phyloP scores from a whole-genome alignment of 306 rosid species.

The Dicorynia guianensis region DNA sequence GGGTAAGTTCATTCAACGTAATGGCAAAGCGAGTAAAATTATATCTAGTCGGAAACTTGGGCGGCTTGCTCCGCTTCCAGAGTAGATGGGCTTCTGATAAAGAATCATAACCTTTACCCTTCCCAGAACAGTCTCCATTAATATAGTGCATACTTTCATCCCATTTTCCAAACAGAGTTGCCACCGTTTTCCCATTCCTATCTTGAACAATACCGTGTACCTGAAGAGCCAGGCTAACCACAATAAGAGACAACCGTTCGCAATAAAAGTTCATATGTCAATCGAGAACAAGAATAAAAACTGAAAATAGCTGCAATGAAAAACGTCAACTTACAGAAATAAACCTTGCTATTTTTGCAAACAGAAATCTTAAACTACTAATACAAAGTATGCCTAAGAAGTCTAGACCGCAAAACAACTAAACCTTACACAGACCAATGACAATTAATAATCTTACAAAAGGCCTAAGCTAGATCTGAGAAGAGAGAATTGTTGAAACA shows the following conservation, averaged over 20 bases:
- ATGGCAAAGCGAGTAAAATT: conserved; percentile 96
- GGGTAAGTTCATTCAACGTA: conserved; percentile 88
- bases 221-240: conserved; percentile 47
- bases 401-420: conserved; percentile 13
- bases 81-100: conserved; percentile 78
- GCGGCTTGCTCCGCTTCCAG: conserved; percentile 92
- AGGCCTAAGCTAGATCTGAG: conserved; percentile 19
- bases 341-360: conserved; percentile 17
- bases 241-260: conserved; percentile 14
- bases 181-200: conserved; percentile 78
- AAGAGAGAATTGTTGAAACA: conserved; percentile 26
- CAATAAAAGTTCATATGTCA: conserved; percentile 7
- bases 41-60: conserved; percentile 81
- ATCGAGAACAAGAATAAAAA: background rate
- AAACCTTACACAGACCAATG: conserved; percentile 29
- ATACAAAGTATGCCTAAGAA: conserved; percentile 19
- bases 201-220: conserved; percentile 93
- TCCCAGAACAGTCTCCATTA: conserved; percentile 78
- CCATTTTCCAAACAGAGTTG: conserved; percentile 97
- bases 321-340: conserved; percentile 12
- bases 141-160: conserved; percentile 95
- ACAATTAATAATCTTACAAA: conserved; percentile 4
- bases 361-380: background rate
- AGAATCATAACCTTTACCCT: conserved; percentile 85
- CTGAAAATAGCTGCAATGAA: background rate